phyloP scores from a whole-genome alignment of 2,329 filamentous ascomycete species.

The Fusarium falciforme region DNA sequence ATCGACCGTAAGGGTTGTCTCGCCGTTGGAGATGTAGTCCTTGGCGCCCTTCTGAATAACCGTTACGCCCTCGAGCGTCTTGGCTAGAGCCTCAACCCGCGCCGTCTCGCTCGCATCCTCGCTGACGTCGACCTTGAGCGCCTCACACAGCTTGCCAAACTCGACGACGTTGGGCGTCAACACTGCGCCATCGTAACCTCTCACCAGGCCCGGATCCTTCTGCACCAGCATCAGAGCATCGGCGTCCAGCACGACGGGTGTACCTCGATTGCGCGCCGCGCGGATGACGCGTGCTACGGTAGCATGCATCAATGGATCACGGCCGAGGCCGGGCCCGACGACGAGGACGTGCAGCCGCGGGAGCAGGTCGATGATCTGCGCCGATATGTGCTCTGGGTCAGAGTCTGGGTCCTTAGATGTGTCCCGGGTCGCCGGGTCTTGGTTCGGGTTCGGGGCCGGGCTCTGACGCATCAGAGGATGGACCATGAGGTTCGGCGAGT shows the following conservation, averaged over 20 bases:
- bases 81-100: slow-evolving; percentile 74
- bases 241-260: slow-evolving; percentile 91
- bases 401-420: slow-evolving; percentile 54
- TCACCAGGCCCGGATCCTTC: slow-evolving; percentile 78
- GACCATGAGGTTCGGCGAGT: slow-evolving; percentile 98
- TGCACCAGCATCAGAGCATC: slow-evolving; percentile 87
- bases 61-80: slow-evolving; percentile 85
- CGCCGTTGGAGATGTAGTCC: slow-evolving; percentile 87
- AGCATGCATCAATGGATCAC: slow-evolving; percentile 89
- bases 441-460: slow-evolving; percentile 46
- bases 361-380: slow-evolving; percentile 81
- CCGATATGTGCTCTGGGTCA: slow-evolving; percentile 70
- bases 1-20: slow-evolving; percentile 80
- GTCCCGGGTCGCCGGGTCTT: slow-evolving; percentile 57
- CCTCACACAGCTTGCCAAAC: slow-evolving; percentile 84
- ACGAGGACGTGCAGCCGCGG: slow-evolving; percentile 91
- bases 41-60: slow-evolving; percentile 88
- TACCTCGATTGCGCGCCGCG: slow-evolving; percentile 76
- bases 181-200: slow-evolving; percentile 85
- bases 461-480: slow-evolving; percentile 93
- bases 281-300: slow-evolving; percentile 83
- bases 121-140: slow-evolving; percentile 72
- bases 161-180: slow-evolving; percentile 96
- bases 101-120: slow-evolving; percentile 52
- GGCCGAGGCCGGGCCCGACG: slow-evolving; percentile 89